Evolutionary conservation across 2,329 filamentous ascomycete species (phyloP).

Genomic region (Huntiella abstrusa): DNA sequence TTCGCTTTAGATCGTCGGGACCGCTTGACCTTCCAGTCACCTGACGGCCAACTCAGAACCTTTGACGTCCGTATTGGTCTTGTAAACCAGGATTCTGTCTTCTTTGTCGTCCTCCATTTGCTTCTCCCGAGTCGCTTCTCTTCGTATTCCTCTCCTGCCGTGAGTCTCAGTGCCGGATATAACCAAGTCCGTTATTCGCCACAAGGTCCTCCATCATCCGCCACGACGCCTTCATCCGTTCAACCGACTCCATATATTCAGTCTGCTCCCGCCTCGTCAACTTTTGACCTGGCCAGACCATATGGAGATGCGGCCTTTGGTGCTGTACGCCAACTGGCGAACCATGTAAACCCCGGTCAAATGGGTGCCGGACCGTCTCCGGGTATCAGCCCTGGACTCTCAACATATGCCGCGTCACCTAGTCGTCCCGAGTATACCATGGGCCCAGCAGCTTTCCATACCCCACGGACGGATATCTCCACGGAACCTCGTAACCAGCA

Average conservation of each 20-base stretch:
- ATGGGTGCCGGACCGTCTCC: conserved; percentile 22
- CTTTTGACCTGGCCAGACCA: conserved; percentile 27
- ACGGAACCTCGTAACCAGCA: conserved; percentile 12
- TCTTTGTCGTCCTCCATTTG: conserved; percentile 38
- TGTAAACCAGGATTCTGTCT: conserved; percentile 41
- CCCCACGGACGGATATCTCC: conserved; percentile 31
- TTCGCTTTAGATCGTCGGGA: conserved; percentile 35
- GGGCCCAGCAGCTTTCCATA: conserved; percentile 30
- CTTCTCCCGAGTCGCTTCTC: conserved; percentile 18
- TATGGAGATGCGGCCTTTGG: conserved; percentile 21
- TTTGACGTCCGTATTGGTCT: conserved; percentile 35
- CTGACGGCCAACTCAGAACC: conserved; percentile 31
- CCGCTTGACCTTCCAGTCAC: conserved; percentile 32
- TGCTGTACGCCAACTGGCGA: conserved; percentile 16
- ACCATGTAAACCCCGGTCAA: conserved; percentile 14
- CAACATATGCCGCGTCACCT: conserved; percentile 28
- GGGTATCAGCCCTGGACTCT: conserved; percentile 23
- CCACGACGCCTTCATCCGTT: conserved; percentile 6
- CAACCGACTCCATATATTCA: conserved; percentile 22
- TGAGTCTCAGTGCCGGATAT: conserved; percentile 15
- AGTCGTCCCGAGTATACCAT: conserved; percentile 25
- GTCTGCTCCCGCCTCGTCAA: conserved; percentile 26
- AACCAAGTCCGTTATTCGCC: conserved; percentile 19
- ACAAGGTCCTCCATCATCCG: conserved; percentile 13
- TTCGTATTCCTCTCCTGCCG: conserved; percentile 27